Evolutionary conservation across 768 basidiomycete species (phyloP), one percentile per base, ranked within the genome.

Genomic region (Agrocybe chaxingu): DNA sequence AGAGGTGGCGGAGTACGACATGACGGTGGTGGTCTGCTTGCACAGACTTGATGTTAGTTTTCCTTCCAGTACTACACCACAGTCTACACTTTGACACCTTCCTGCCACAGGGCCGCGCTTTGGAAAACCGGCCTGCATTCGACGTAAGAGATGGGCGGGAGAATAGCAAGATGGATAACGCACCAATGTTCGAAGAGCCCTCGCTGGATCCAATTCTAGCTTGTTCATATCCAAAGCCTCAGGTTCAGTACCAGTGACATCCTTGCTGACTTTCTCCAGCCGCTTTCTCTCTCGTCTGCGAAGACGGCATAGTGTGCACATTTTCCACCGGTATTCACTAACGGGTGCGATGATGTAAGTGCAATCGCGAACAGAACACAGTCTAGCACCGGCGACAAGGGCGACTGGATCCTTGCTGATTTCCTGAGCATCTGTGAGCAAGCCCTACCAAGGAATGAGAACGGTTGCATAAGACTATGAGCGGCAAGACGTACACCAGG

Each of bases 311-410:
- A 56, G 38, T n/a, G 54, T 47, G 38, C 79, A 80, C 45, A 65
- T 64, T 47, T 72, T 70, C 66, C 66, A 72, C 2, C 41, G 60
- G 56, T 79, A 78, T 50, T 75, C 69, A 11, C 57, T 57, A 1
- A 45, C 44, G 2, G 67, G 60, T 0, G 76, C 74, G 0, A 79
- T 60, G 7, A 71, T 64, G 32, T 57, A 64, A 1, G 57, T 60
- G 47, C 79, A 80, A 19, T 53, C 47, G 34, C 45, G 58, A 4
- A 62, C 58, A 0, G 59, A 54, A 49, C 79, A 80, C 0, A 72
- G 51, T 11, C 76, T 67, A 33, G 75, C 74, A 2, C 64, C 65
- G 6, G 63, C 48, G 13, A 69, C 60, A 12, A 63, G 42, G 33
- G 34, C n/a, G 10, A 50, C 44, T 16, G 45, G 39, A 35, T 50